Evolutionary conservation across 345 rosid species (phyloP).

Genomic region (Bruguiera gymnorhiza): DNA sequence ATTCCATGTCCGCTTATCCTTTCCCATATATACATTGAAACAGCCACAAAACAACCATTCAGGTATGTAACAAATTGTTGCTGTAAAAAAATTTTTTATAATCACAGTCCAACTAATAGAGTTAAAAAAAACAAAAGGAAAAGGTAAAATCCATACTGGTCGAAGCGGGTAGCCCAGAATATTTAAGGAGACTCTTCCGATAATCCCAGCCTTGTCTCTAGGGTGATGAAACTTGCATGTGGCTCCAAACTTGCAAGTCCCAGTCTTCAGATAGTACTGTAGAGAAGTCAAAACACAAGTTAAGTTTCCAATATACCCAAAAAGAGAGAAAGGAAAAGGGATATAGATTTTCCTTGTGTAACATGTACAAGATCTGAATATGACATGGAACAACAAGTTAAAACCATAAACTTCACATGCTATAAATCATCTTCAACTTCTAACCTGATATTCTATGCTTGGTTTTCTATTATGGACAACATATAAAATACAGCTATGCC

Average conservation of each 20-base stretch:
- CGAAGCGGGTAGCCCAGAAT: constrained; percentile 90
- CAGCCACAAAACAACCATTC: not conserved
- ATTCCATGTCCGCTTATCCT: no score
- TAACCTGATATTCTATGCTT: not conserved
- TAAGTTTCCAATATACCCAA: not conserved
- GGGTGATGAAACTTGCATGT: constrained; percentile 99
- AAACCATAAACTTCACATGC: not conserved
- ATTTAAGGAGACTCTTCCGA: constrained; percentile 87
- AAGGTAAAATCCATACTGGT: constrained; percentile 46
- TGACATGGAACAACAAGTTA: not conserved
- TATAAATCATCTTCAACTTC: not conserved
- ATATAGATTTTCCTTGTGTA: not conserved
- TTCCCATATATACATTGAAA: no score
- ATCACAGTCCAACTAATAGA: not conserved
- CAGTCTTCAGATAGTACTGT: constrained; percentile 94
- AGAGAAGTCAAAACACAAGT: constrained; percentile 14
- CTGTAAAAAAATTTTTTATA: not conserved
- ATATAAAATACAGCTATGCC: no score
- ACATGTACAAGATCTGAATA: not conserved
- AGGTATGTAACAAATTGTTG: constrained; percentile 2
- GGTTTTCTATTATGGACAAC: no score
- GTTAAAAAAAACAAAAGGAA: constrained; percentile 4
- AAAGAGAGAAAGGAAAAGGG: not conserved
- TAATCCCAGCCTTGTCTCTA: constrained; percentile 88
- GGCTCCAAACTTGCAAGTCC: constrained; percentile 99